Evolutionary conservation across 768 basidiomycete genomes (phyloP), one percentile per base, ranked within the genome.

Genomic region (Hysterangium stoloniferum): DNA sequence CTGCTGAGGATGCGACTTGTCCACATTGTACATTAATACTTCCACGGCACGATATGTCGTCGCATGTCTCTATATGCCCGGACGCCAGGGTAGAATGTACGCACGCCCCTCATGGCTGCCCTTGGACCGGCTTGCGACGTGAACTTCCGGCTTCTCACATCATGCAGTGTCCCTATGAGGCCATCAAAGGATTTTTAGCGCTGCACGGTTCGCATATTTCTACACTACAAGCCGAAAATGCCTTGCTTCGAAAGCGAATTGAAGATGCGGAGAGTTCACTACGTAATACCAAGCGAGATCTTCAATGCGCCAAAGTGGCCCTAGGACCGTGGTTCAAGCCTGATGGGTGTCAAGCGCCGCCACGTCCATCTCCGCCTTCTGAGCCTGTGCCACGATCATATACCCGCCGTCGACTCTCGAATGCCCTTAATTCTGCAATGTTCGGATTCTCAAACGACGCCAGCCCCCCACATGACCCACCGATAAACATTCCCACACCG

Each of bases 301-400:
- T 88, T 60, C 67, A 70, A 8, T 65, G 66, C 6, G 70, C 79
- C 28, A 78, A 74, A 59, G 64, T 58, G n/a, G 77, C 74, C 4
- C 63, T 92, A 13, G 85, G 84, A 0, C 86, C 80, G 0, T 83
- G 82, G 82, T 79, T 72, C 58, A 62, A 67, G 20, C 62, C 69
- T 20, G 70, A 69, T 27, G 57, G 38, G 19, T 52, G 52, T 35
- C 24, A 28, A 33, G 27, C 38, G 13, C 42, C 41, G 29, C 25
- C 20, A 2, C 54, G 52, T 22, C 45, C 4, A 22, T 19, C 46
- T 8, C 38, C 34, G 24, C 53, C 27, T 17, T 27, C 32, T 22
- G 43, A 43, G 33, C 17, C 41, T 15, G 42, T 32, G 11, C 31
- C 42, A n/a, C 28, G 27, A 29, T 4, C 51, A 45, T 40, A 52